Evolutionary conservation across 805 yeast species (phyloP).

Genomic region (Wickerhamiella musiphila): DNA sequence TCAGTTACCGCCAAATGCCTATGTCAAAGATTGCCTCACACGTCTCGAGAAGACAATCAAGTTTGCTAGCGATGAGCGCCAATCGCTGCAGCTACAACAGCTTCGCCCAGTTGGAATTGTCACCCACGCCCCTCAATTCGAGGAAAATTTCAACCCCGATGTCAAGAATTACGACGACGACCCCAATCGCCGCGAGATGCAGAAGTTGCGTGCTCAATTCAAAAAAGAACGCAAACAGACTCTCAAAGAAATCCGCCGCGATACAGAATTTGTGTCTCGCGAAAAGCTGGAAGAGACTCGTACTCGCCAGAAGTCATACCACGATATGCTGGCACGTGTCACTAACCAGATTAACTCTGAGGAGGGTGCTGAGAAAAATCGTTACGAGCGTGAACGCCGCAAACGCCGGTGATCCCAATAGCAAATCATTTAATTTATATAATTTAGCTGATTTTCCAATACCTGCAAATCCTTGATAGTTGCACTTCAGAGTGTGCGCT

Average conservation of each 20-base stretch:
- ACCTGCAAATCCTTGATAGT: no score
- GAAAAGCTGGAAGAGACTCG: slow-evolving; percentile 70
- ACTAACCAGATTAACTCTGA: slow-evolving; percentile 76
- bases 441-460: not conserved
- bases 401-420: slow-evolving; percentile 16
- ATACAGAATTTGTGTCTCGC: slow-evolving; percentile 70
- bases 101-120: slow-evolving; percentile 77
- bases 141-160: slow-evolving; percentile 91
- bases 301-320: slow-evolving; percentile 58
- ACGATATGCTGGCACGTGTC: slow-evolving; percentile 74
- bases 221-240: slow-evolving; percentile 85
- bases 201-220: slow-evolving; percentile 65
- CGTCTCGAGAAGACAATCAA: slow-evolving; percentile 34
- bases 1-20: slow-evolving; percentile 16
- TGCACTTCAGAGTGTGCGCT: no score
- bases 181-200: slow-evolving; percentile 61
- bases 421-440: not conserved
- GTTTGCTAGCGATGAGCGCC: slow-evolving; percentile 33
- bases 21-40: slow-evolving; percentile 12
- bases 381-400: slow-evolving; percentile 76
- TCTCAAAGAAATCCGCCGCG: slow-evolving; percentile 79
- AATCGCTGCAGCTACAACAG: slow-evolving; percentile 62
- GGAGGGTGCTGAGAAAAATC: slow-evolving; percentile 90
- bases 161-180: slow-evolving; percentile 81
- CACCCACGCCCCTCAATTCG: slow-evolving; percentile 76